Evolutionary conservation across 306 rosid species (phyloP), one percentile per base, ranked within the genome.

Genomic region (Bauhinia variegata): DNA sequence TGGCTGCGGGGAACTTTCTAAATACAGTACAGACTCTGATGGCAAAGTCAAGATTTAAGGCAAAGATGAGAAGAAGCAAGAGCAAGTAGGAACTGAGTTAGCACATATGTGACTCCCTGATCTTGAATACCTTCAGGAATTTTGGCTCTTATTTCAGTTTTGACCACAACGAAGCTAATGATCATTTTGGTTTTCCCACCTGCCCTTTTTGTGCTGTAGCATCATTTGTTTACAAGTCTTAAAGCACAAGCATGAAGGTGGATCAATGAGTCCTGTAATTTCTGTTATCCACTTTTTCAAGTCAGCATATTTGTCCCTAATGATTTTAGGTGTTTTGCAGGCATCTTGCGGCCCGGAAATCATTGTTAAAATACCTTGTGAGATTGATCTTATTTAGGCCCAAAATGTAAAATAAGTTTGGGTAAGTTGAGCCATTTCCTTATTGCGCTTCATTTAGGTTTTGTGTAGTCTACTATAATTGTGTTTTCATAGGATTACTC

Each of bases 1-100:
- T 95, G 99, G 99, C 99, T 48, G 78, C 86, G 37, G 99, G 95
- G 78, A 95, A 95, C 86, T 95, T 95, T 60, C 68, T 71, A 85
- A 82, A 90, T 77, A 95, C 99, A 11, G 97, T 95, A 56, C 84
- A 90, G 77, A 95, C 95, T 11, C 88, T 95, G 66, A 63, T 88
- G 90, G 85, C n/a, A 14, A 95, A 95, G 62, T 90, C 97, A 44
- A 88, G 97, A 76, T 86, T 95, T 66, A 95, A 95, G 89, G 99
- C 99, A 42, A 95, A 95, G 86, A 90, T 95, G 96, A 90, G 78
- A 75, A 90, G 74, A 75, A 86, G 78, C 80, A 90, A 76, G 89
- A 95, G 97, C 91, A 95, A 83, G 88, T 95, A 88, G 74, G 88
- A 85, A 52, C 56, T 93, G 77, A 50, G 79, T 70, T 79, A 75